A percentile compares a stretch with the other conserved stretches of the same genome.
These are phyloP conservation scores for Penicillium sp. DNA, from an alignment of 2,329 filamentous ascomycete species.

Conservation along the genomic window DNA sequence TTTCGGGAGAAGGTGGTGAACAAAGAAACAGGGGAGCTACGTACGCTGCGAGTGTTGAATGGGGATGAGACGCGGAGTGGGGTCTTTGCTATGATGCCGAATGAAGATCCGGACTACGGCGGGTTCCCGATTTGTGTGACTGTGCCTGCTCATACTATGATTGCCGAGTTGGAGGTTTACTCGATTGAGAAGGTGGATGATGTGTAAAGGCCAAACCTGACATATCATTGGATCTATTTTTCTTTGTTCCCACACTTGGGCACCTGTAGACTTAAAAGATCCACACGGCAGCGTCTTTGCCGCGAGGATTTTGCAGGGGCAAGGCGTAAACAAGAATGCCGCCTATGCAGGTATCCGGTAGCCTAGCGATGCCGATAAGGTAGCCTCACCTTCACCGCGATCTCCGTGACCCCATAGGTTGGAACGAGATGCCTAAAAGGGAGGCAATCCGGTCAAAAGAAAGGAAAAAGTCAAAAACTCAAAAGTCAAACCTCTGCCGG, in stretches of 20 bases:
- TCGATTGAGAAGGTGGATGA: slow-evolving; percentile 15
- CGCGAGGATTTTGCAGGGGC: background rate
- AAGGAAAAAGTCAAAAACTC: background rate
- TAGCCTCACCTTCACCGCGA: background rate
- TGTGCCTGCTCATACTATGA: slow-evolving; percentile 53
- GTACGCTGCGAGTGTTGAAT: slow-evolving; percentile 40
- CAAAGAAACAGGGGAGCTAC: slow-evolving; percentile 37
- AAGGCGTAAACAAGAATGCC: background rate
- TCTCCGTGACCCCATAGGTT: background rate
- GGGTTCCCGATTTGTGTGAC: slow-evolving; percentile 58
- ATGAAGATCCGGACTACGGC: slow-evolving; percentile 58
- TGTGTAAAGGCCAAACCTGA: background rate
- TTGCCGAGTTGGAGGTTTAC: slow-evolving; percentile 26
- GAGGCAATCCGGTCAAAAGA: background rate
- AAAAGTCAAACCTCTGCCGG: background rate
- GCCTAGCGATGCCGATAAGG: background rate
- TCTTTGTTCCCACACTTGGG: background rate
- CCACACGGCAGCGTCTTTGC: background rate
- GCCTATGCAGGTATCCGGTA: background rate
- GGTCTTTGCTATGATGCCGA: slow-evolving; percentile 56
- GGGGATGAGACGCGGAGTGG: slow-evolving; percentile 53
- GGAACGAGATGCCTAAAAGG: background rate
- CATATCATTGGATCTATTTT: background rate
- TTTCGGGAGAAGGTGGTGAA: slow-evolving; percentile 40
- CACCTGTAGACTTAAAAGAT: background rate